Percentiles rank a stretch among this genome's conserved stretches.
Evolutionary conservation across 305 asterid species (phyloP).

Genomic region (Fraxinus ornus): DNA sequence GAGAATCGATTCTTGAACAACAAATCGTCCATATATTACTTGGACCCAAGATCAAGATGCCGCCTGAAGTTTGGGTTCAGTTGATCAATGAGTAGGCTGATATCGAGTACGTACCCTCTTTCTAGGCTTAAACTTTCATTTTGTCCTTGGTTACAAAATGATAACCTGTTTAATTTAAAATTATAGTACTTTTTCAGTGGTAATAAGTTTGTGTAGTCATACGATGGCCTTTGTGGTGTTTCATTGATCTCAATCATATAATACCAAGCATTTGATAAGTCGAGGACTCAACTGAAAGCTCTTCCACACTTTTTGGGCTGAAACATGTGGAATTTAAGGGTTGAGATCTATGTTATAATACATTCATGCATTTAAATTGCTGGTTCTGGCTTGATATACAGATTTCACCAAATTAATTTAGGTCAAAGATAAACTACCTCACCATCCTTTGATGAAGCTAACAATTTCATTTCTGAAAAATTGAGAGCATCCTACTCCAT

Average conservation of each 20-base stretch:
- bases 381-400: background rate
- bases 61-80: slow-evolving; percentile 66
- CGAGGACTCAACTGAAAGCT: background rate
- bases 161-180: background rate
- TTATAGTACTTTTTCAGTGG: background rate
- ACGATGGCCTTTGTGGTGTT: background rate
- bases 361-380: background rate
- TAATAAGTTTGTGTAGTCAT: too few relatives aligned
- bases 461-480: background rate
- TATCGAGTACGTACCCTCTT: slow-evolving; percentile 60
- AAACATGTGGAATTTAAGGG: too few relatives aligned
- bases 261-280: background rate
- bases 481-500: background rate
- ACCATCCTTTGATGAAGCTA: background rate
- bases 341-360: background rate
- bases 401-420: background rate
- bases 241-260: background rate
- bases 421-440: background rate
- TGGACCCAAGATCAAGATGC: slow-evolving; percentile 66
- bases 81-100: slow-evolving; percentile 87
- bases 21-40: too few relatives aligned
- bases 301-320: background rate
- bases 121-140: background rate
- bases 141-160: background rate
- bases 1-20: too few relatives aligned